Base-by-base conservation (phyloP, 2,329 filamentous ascomycete species). In the Claviceps sp. region DNA sequence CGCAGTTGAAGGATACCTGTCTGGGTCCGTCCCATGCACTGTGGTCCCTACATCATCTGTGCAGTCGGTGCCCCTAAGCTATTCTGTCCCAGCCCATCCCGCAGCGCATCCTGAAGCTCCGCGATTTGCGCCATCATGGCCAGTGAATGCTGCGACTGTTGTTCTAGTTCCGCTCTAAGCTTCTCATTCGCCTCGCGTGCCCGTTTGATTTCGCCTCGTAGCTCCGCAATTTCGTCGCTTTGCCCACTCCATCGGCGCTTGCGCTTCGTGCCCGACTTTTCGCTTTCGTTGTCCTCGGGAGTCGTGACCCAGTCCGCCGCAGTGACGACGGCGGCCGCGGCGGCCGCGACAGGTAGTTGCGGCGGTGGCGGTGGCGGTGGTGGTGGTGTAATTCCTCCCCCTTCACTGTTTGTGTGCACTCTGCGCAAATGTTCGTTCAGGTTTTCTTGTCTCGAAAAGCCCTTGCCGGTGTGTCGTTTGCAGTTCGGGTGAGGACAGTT, bases 361-460 rank as follows among this genome's bases (percentile, higher is more conserved):
- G 14, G 44, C 6, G 16, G 44, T 8, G 14, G 11, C 5, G 16
- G 24, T 8, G 14, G 14, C 2, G 44, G 26, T 8, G 24, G n/a
- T 14, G 55, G 69, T 5, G 70, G 63, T 1, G 62, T 63, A 3
- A 60, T 58, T 30, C 63, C 45, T 20, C 30, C 45, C 1, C 9
- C 68, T 42, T 72, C 70, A 26, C 62, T 57, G 47, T 75, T 74
- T 43, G 78, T 84, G 65, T 97, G 91, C n/a, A 94, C 87, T 26
- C 91, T 83, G 20, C 91, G 85, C 18, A 96, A 73, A 68, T 97
- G 91, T 69, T 97, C 91, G 63, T 91, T 89, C 4, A 96, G 75
- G 61, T 97, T 97, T 69, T 97, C 91, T 62, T 90, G 86, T 48
- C 91, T 82, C 8, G 90, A 94, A 66, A 97, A 97, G 22, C 89